Evolutionary conservation across 2,329 filamentous ascomycete species (phyloP), one percentile per base, ranked within the genome.

Genomic region (Fusarium sp.): DNA sequence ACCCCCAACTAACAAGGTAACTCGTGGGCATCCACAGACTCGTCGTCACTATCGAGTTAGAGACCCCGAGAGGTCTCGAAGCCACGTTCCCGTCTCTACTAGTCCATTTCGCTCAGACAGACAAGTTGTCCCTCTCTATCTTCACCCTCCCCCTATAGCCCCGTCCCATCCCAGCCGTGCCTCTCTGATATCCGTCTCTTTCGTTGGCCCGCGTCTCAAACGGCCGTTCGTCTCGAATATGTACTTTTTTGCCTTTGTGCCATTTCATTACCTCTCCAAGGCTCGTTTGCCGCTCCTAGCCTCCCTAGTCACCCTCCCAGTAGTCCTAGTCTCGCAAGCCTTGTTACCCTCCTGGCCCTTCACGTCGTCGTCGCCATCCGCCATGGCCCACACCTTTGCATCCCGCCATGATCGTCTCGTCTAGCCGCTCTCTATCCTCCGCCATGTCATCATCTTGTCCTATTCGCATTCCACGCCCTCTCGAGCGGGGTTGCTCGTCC

Each of bases 401-500:
- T 73, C 72, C 75, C 74, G 74, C 77, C 74, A 73, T 75, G 74
- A 77, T 77, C 73, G 70, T 76, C 77, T 71, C 69, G 65, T 72
- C 69, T 71, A 74, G 71, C 61, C 65, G 65, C 69, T 68, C 67
- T 71, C 70, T 70, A 73, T 72, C 75, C 70, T 76, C 64, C 64
- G 66, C 72, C 74, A 77, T 77, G 74, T 72, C 75, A 77, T 76
- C 76, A 77, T 77, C 72, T 69, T 73, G 70, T 74, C 76, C 76
- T 69, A 60, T 74, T 62, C 42, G 68, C 56, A 66, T 69, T 63
- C 23, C 67, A 76, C 69, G 68, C 69, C 65, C 76, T 71, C 71
- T 73, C 75, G 76, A 79, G 83, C 81, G 83, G 83, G 82, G 82
- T 80, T 75, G 57, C 64, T 73, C 66, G 71, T 73, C 68, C 38